Conservation (phyloP, 306 rosid genomes). For the Gastrolobium bilobum region DNA sequence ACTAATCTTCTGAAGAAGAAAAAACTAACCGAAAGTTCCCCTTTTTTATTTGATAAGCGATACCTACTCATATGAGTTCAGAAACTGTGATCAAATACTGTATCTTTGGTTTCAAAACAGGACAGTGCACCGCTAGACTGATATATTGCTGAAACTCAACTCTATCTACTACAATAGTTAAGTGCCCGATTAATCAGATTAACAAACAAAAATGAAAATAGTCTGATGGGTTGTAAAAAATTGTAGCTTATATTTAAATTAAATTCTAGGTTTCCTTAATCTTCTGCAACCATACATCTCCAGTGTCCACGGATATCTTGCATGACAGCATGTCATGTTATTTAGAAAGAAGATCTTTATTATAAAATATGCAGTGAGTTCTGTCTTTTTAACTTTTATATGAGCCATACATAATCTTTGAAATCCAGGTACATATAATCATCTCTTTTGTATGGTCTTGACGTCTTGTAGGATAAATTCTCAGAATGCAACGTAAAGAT, state of each 20-base stretch:
- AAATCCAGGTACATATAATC: constrained; percentile 1
- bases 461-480: constrained; percentile 18
- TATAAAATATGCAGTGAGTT: constrained; percentile 34
- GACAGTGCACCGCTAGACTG: constrained; percentile 5
- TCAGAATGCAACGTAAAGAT: constrained; percentile 24
- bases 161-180: constrained; percentile 15
- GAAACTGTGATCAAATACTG: constrained; percentile 30
- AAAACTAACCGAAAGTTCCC: constrained; percentile 19
- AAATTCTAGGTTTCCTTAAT: constrained; percentile 29
- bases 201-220: constrained; percentile 37
- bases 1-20: constrained; percentile 11
- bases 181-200: neutral
- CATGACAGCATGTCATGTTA: constrained; percentile 14
- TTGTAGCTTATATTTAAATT: constrained; percentile 16
- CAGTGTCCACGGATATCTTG: constrained; percentile 22
- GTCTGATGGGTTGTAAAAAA: constrained; percentile 13
- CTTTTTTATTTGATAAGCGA: neutral
- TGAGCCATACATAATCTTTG: neutral
- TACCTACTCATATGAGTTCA: neutral
- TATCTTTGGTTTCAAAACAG: constrained; percentile 5
- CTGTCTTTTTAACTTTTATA: neutral
- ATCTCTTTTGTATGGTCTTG: constrained; percentile 4
- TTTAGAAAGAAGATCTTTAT: constrained; percentile 18
- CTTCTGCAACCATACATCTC: constrained; percentile 39
- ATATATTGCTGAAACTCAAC: constrained; percentile 8